Evolutionary conservation across 768 basidiomycete species (phyloP).

Genomic region (Termitomyces titanicus): DNA sequence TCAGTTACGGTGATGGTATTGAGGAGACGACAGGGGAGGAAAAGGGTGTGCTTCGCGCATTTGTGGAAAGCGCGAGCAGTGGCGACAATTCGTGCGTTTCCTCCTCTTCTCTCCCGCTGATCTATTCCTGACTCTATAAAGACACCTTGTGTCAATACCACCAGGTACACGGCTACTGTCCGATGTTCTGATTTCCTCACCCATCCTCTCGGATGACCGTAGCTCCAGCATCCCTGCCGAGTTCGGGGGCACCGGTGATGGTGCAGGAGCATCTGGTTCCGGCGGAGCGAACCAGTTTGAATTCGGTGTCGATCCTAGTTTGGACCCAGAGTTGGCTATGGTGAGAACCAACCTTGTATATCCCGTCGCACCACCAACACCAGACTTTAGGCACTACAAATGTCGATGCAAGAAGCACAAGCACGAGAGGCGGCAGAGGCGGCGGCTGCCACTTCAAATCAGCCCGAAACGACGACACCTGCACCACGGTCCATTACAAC

Average conservation of each 20-base stretch:
- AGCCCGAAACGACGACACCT: slow-evolving; percentile 31
- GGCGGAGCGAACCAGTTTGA: slow-evolving; percentile 59
- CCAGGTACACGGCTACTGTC: slow-evolving; percentile 81
- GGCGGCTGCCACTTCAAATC: slow-evolving; percentile 30
- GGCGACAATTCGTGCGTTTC: slow-evolving; percentile 81
- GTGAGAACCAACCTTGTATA: slow-evolving; percentile 36
- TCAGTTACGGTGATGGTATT: slow-evolving; percentile 88
- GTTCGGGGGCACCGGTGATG: slow-evolving; percentile 46
- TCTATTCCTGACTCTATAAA: slow-evolving; percentile 1
- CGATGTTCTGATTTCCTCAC: slow-evolving; percentile 75
- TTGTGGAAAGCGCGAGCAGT: slow-evolving; percentile 79
- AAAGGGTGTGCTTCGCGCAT: slow-evolving; percentile 65
- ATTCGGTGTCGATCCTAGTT: slow-evolving; percentile 90
- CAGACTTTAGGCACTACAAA: slow-evolving; percentile 73
- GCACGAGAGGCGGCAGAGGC: slow-evolving; percentile 64
- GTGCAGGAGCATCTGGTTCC: slow-evolving; percentile 41
- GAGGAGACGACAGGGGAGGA: slow-evolving; percentile 60
- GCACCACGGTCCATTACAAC: slow-evolving; percentile 22
- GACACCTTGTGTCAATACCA: slow-evolving; percentile 78
- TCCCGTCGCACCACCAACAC: neutral
- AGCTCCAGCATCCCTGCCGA: slow-evolving; percentile 64
- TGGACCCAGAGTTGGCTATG: slow-evolving; percentile 97
- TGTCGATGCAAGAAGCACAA: slow-evolving; percentile 95
- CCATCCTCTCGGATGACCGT: slow-evolving; percentile 79
- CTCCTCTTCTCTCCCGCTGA: neutral